Evolutionary conservation across 2,329 filamentous ascomycete species (phyloP), one percentile per base, ranked within the genome.

Genomic region (Tolypocladium amazonense): DNA sequence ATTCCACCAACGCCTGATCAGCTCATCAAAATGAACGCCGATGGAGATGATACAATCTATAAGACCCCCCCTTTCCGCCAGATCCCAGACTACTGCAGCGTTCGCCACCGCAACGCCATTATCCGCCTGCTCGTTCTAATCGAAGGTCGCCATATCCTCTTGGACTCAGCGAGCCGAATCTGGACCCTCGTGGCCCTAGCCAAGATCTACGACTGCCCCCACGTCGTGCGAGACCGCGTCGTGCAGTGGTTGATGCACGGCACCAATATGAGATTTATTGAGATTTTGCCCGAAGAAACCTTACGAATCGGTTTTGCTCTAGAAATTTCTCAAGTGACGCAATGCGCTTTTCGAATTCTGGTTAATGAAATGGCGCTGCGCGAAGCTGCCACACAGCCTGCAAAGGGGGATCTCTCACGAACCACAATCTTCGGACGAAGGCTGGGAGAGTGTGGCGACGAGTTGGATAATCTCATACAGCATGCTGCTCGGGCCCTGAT

Each of bases 131-230:
- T 90, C 4, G 77, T 82, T 65, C 76, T 80, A 14, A 79, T 89
- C 47, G 77, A 83, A 62, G 81, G 80, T 2, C 74, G 79, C 3
- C 73, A 78, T 37, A 75, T 85, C 0, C 73, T 76, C 1, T 69
- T 90, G 18, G 81, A 89, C 69, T 88, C 86, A 0, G 87, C 87
- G 0, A 77, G 81, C 14, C 84, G 87, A 18, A 72, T 88, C 43
- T 89, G 84, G 79, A 89, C 86, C 0, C 76, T 88, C n/a, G 81
- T 84, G 39, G 82, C 80, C 3, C 70, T 89, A 11, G 82, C 84
- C 9, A 82, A 82, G 61, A 76, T 84, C 45, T 79, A 88, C 57
- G 81, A 85, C 35, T 81, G 83, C 59, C 68, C 70, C 2, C 62
- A 65, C 5, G 68, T 76, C 9, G 69, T 84, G 25, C 77, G 69